A percentile compares a stretch with the other conserved stretches of the same genome.
Conservation (phyloP, 257 asterid species). For the Scutellaria barbata region DNA sequence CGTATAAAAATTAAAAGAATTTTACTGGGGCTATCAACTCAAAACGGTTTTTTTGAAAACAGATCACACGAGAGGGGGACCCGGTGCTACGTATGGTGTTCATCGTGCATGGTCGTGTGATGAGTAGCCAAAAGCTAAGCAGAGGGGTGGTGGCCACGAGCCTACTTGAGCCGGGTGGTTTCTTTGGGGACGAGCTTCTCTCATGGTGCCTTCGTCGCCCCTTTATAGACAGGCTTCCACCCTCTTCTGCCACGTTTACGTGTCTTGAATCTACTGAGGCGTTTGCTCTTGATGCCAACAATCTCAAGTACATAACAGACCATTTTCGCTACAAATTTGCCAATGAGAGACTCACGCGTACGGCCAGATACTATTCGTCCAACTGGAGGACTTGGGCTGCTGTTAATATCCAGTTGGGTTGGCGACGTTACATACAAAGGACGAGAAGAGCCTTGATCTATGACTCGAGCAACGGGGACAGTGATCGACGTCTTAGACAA, state of each 20-base stretch:
- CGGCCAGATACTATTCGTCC: conserved; percentile 70
- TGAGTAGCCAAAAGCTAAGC: conserved; percentile 75
- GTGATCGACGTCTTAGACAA: conserved; percentile 66
- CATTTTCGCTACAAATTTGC: conserved; percentile 83
- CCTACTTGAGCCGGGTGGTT: conserved; percentile 72
- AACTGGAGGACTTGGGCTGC: conserved; percentile 98
- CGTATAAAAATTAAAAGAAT: neutral
- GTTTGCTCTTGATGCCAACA: conserved; percentile 64
- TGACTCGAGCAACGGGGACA: conserved; percentile 40
- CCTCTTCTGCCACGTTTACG: conserved; percentile 84
- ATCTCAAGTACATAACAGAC: conserved; percentile 71
- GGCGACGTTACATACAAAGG: conserved; percentile 69
- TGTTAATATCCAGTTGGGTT: conserved; percentile 76
- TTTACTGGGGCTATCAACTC: neutral
- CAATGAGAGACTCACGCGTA: conserved; percentile 71
- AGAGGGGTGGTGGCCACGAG: conserved; percentile 72
- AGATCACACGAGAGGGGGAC: conserved; percentile 94
- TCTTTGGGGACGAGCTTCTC: conserved; percentile 86
- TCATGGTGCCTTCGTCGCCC: conserved; percentile 96
- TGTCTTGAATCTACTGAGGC: conserved; percentile 73
- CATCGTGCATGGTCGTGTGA: conserved; percentile 74
- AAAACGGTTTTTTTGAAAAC: conserved; percentile 15
- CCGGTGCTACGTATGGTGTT: conserved; percentile 77
- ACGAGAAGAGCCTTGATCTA: conserved; percentile 42
- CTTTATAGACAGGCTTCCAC: conserved; percentile 72